These are phyloP conservation scores for Macrolepiota dolichaula DNA, from an alignment of 768 basidiomycete species.

Conservation along the genomic window DNA sequence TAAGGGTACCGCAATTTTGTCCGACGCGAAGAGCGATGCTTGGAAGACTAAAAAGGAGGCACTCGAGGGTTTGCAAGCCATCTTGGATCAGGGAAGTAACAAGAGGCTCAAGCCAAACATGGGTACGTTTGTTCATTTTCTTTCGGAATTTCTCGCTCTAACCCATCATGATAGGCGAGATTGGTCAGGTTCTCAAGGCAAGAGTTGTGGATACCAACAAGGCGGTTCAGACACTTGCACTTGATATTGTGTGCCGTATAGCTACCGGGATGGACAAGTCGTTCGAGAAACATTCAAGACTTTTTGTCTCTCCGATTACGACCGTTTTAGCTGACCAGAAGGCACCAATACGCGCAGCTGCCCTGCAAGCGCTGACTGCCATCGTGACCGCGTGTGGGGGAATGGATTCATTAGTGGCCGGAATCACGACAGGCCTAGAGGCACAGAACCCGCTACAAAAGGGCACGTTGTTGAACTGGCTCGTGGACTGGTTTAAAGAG, in stretches of 20 bases:
- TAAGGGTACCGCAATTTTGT: constrained; percentile 76
- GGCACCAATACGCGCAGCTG: constrained; percentile 77
- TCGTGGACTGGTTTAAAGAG: constrained; percentile 74
- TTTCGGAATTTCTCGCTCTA: constrained; percentile 9
- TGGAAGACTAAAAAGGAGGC: constrained; percentile 99
- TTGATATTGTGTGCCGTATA: constrained; percentile 87
- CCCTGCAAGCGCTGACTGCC: constrained; percentile 71
- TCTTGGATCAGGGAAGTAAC: constrained; percentile 88
- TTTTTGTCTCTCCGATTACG: constrained; percentile 74
- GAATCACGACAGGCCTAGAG: constrained; percentile 80
- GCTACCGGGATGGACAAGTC: constrained; percentile 94
- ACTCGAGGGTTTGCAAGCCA: constrained; percentile 75
- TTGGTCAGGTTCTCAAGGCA: constrained; percentile 82
- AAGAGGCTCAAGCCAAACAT: constrained; percentile 89
- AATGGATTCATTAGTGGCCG: constrained; percentile 76
- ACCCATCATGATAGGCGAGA: constrained; percentile 62
- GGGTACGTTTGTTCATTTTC: constrained; percentile 46
- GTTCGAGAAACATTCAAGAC: constrained; percentile 85
- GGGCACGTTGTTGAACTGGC: constrained; percentile 74
- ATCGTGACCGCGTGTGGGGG: constrained; percentile 85
- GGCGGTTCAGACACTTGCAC: constrained; percentile 83
- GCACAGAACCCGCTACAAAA: constrained; percentile 85
- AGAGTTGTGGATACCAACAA: constrained; percentile 93
- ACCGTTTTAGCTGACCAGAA: constrained; percentile 93
- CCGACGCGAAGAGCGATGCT: constrained; percentile 85